phyloP scores from a whole-genome alignment of 257 asterid genomes.

The Knoxia roxburghii region DNA sequence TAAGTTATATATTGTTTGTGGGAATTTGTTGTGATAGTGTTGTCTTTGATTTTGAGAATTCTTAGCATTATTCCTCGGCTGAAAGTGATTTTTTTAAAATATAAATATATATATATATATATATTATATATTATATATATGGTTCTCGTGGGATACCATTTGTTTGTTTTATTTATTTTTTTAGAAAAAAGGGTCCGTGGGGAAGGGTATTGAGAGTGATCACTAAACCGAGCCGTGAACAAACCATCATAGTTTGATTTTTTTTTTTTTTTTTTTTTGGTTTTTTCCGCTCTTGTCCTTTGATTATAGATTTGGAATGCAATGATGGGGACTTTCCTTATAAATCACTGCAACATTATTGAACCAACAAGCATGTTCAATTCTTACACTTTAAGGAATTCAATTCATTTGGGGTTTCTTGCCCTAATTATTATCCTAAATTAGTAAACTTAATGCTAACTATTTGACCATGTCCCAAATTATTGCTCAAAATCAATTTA shows the following conservation, averaged over 20 bases:
- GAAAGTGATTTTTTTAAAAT: too few species aligned
- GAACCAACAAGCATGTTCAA: conserved; percentile 2
- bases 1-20: too few species aligned
- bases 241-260: background rate
- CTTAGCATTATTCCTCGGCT: background rate
- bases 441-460: too few species aligned
- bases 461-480: too few species aligned
- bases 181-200: background rate
- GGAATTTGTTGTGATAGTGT: background rate
- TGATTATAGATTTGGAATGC: conserved; percentile 3
- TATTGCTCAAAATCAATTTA: too few species aligned
- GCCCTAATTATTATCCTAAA: too few species aligned
- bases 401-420: too few species aligned
- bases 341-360: conserved; percentile 11
- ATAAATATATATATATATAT: too few species aligned
- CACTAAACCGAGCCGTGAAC: background rate
- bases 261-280: background rate
- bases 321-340: conserved; percentile 19
- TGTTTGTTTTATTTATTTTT: too few species aligned
- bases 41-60: background rate
- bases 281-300: too few species aligned
- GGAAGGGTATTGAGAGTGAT: background rate
- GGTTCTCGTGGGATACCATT: too few species aligned
- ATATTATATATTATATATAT: too few species aligned
- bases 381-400: conserved; percentile 16